Conservation (phyloP, 768 basidiomycete species). For the Amanita inopinata region DNA sequence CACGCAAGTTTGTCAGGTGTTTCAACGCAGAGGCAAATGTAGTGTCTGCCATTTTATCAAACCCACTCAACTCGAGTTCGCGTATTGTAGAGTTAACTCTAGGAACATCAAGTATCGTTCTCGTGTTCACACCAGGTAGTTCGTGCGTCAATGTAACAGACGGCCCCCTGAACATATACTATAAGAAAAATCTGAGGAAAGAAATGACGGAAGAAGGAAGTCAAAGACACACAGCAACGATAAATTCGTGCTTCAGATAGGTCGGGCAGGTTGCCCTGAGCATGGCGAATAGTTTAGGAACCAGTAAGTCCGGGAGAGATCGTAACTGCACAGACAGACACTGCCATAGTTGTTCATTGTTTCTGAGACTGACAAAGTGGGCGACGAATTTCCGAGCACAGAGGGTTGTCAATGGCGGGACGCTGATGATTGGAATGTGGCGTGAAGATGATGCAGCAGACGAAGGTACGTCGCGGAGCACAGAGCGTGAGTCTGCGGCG, state of each 20-base stretch:
- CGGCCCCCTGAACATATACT: constrained; percentile 54
- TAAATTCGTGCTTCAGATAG: constrained; percentile 42
- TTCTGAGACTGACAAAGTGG: constrained; percentile 30
- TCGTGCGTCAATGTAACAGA: constrained; percentile 36
- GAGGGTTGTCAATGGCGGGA: constrained; percentile 38
- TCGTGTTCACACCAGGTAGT: constrained; percentile 41
- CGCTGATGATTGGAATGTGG: constrained; percentile 19
- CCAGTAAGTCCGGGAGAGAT: constrained; percentile 40
- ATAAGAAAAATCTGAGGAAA: neutral
- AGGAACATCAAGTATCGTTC: constrained; percentile 37
- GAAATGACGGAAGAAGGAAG: neutral
- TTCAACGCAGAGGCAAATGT: constrained; percentile 41
- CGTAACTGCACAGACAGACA: constrained; percentile 30
- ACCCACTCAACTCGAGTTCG: constrained; percentile 41
- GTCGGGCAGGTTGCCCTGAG: constrained; percentile 40
- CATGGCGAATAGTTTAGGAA: constrained; percentile 41
- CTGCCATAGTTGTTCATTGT: constrained; percentile 29
- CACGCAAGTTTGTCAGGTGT: constrained; percentile 32
- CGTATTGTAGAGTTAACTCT: constrained; percentile 28
- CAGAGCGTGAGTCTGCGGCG: neutral
- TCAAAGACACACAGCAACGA: constrained; percentile 33
- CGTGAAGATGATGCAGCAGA: constrained; percentile 44
- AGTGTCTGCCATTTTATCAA: constrained; percentile 39
- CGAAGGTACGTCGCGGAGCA: constrained; percentile 17
- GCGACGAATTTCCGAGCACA: constrained; percentile 44